Percentiles rank a stretch among this genome's conserved stretches.
Evolutionary conservation across 371 early-diverging fungal species (phyloP).

Genomic region (Fennellomyces sp.): DNA sequence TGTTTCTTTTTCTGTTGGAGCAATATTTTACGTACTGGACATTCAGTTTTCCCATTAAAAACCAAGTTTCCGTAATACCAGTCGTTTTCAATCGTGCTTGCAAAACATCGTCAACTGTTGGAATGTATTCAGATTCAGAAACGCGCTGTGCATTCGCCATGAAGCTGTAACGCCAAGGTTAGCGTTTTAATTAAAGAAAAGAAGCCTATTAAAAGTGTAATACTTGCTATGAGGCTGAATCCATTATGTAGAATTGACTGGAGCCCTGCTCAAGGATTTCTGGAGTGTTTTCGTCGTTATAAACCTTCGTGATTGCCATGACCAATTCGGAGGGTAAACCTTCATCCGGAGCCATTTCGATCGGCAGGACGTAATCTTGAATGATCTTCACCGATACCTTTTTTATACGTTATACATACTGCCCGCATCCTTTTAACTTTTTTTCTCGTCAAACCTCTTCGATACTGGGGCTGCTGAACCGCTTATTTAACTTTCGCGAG

Average conservation of each 20-base stretch:
- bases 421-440: background rate
- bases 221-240: slow-evolving; percentile 72
- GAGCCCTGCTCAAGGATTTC: slow-evolving; percentile 55
- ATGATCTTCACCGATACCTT: background rate
- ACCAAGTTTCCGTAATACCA: slow-evolving; percentile 71
- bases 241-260: slow-evolving; percentile 75
- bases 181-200: background rate
- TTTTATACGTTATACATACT: background rate
- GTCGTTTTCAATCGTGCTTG: slow-evolving; percentile 81
- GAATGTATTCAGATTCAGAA: slow-evolving; percentile 57
- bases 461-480: slow-evolving; percentile 26
- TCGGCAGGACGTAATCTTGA: slow-evolving; percentile 10
- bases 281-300: slow-evolving; percentile 62
- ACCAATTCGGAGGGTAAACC: slow-evolving; percentile 19
- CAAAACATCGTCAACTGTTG: slow-evolving; percentile 71
- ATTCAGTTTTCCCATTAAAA: slow-evolving; percentile 58
- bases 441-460: slow-evolving; percentile 1
- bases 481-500: slow-evolving; percentile 51
- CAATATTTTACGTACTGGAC: slow-evolving; percentile 15
- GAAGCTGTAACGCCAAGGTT: slow-evolving; percentile 43
- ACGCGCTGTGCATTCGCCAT: slow-evolving; percentile 53
- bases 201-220: too few relatives aligned
- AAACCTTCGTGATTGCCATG: slow-evolving; percentile 61
- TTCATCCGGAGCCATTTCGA: slow-evolving; percentile 3
- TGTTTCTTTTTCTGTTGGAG: background rate